Base-by-base conservation (phyloP, 2,329 filamentous ascomycete species). In the Trichophyton equinum region DNA sequence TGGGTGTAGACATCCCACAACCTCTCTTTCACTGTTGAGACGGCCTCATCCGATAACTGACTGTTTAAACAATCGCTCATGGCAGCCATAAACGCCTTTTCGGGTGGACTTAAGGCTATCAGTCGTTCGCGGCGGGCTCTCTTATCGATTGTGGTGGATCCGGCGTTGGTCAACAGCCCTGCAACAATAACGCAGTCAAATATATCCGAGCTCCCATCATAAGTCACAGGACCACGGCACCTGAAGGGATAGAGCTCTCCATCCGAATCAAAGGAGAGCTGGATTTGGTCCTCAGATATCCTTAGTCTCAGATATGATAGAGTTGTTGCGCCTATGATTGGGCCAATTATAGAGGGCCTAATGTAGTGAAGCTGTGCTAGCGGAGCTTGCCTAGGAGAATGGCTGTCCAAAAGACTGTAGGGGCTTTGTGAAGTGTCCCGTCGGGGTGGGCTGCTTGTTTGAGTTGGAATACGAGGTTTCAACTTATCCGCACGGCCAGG, bases 131-230 rank as follows among this genome's bases (percentile, higher is more conserved):
- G 46, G 18, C 51, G 67, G 27, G 49, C 40, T 13, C 36, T 57
- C 25, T 60, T 67, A 56, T 76, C 74, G 4, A 68, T 63, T 6
- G 64, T 65, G 1, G 73, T 74, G 9, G 68, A 72, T 9, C 74
- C 73, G 4, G 68, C 71, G 47, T 74, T 68, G 5, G 73, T 66
- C n/a, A 76, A 61, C 58, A 65, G 72, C 0, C 70, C 73, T 2
- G 68, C 64, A n/a, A 74, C 69, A 53, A 75, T 71, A 4, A 67
- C 62, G 53, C 67, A 69, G 57, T 75, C 72, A 13, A 73, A 62
- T 8, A 65, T 62, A 59, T 65, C 66, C 8, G 71, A 70, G n/a
- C 62, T 63, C 1, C 33, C 18, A 59, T 56, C 36, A 3, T 33
- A 18, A 59, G 67, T 68, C 8, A 70, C 59, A 5, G 73, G 73